Percentiles rank a stretch among this genome's conserved stretches.
phyloP scores from a whole-genome alignment of 805 yeast species.

The Yarrowia yakushimensis region DNA sequence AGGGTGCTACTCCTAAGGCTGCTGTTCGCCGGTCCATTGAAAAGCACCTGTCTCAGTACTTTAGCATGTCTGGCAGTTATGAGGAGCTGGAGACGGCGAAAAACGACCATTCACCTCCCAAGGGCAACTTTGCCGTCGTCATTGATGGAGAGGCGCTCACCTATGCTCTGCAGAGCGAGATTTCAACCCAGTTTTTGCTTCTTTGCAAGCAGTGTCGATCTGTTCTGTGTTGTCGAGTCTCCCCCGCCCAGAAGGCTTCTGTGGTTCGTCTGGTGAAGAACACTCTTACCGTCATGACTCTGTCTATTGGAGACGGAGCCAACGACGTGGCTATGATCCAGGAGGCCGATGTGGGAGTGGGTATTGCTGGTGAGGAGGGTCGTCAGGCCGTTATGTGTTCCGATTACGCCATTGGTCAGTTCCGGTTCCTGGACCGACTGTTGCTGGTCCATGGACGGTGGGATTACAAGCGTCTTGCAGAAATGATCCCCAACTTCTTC shows the following conservation, averaged over 20 bases:
- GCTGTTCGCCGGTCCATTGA: constrained; percentile 39
- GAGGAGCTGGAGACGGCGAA: constrained; percentile 51
- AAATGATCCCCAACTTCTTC: constrained; percentile 78
- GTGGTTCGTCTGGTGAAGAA: constrained; percentile 68
- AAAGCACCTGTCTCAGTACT: constrained; percentile 50
- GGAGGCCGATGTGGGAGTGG: constrained; percentile 79
- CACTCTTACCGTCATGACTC: constrained; percentile 66
- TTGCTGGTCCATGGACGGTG: constrained; percentile 77
- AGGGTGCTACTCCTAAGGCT: constrained; percentile 32
- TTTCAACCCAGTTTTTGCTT: constrained; percentile 57
- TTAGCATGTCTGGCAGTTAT: constrained; percentile 47
- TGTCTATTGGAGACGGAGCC: constrained; percentile 84
- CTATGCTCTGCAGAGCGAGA: constrained; percentile 46
- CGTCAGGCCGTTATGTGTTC: constrained; percentile 85
- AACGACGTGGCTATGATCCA: constrained; percentile 89
- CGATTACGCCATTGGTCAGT: constrained; percentile 80
- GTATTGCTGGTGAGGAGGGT: constrained; percentile 87
- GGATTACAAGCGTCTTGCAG: constrained; percentile 71
- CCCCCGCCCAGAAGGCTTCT: constrained; percentile 79
- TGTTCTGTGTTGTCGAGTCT: constrained; percentile 79
- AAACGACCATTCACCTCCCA: constrained; percentile 62
- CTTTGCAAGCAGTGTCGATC: constrained; percentile 74
- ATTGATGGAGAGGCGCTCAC: constrained; percentile 71
- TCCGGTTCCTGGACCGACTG: constrained; percentile 62
- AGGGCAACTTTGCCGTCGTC: constrained; percentile 55